Evolutionary conservation across 176 grass and related monocot genomes (phyloP).

Genomic region (Zoysia pacifica): DNA sequence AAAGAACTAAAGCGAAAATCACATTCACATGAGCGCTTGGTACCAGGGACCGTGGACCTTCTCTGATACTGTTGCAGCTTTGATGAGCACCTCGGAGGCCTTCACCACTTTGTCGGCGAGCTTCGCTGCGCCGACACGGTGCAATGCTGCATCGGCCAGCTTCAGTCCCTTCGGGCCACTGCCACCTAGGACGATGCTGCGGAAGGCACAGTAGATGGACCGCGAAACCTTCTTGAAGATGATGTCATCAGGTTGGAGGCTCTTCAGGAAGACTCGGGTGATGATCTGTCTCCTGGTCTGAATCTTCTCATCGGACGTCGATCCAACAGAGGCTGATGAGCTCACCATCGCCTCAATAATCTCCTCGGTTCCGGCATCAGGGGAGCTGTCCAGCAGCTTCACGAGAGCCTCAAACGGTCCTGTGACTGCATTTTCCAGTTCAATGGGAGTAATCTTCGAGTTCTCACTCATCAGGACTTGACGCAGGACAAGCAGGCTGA

Average conservation of each 20-base stretch:
- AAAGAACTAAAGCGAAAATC: conserved; percentile 23
- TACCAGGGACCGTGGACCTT: conserved; percentile 84
- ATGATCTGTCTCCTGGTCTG: conserved; percentile 64
- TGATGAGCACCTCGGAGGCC: conserved; percentile 49
- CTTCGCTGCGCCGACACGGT: conserved; percentile 47
- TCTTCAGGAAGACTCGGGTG: conserved; percentile 73
- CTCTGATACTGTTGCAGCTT: conserved; percentile 52
- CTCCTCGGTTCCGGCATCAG: conserved; percentile 62
- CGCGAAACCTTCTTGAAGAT: conserved; percentile 77
- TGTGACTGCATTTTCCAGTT: conserved; percentile 49
- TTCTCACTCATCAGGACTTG: conserved; percentile 80
- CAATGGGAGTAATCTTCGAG: conserved; percentile 24
- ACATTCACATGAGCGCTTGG: conserved; percentile 52
- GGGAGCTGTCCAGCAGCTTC: conserved; percentile 51
- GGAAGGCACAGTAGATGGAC: conserved; percentile 58
- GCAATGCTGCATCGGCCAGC: conserved; percentile 58
- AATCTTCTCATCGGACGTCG: conserved; percentile 42
- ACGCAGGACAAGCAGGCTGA: conserved; percentile 79
- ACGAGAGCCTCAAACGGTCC: conserved; percentile 49
- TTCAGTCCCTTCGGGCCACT: conserved; percentile 57
- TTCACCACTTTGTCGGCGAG: conserved; percentile 54
- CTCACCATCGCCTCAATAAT: conserved; percentile 67
- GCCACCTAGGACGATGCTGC: conserved; percentile 55
- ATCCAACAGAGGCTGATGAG: conserved; percentile 24
- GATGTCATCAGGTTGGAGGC: conserved; percentile 59